These are phyloP conservation scores for Leishmania turanica DNA, from an alignment of 208 protist genomes.

Conservation along the genomic window DNA sequence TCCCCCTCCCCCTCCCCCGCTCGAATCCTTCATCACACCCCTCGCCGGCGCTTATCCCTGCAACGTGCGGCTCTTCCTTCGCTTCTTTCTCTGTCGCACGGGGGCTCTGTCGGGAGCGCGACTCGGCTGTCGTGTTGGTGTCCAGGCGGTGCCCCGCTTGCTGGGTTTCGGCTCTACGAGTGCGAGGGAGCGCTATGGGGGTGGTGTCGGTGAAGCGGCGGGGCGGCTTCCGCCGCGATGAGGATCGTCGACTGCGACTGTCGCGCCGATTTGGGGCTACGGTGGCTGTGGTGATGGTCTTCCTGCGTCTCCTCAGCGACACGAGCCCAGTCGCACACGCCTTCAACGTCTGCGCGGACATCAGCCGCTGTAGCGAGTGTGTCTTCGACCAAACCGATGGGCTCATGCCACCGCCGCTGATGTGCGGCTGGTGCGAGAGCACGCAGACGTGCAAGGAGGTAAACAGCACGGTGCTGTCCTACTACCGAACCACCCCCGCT, in stretches of 20 bases:
- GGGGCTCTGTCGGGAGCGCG: neutral
- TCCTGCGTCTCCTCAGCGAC: neutral
- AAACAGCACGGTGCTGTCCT: slow-evolving; percentile 30
- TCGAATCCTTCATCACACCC: too few species aligned
- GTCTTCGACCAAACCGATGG: slow-evolving; percentile 59
- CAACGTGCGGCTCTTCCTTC: neutral
- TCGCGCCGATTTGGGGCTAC: neutral
- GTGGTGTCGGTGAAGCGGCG: neutral
- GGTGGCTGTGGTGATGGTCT: neutral
- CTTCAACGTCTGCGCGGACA: slow-evolving; percentile 38
- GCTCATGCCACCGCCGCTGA: slow-evolving; percentile 40
- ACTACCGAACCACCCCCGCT: slow-evolving; percentile 6
- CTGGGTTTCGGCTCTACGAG: neutral
- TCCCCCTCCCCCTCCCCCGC: neutral
- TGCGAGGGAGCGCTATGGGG: neutral
- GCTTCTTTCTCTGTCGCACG: neutral
- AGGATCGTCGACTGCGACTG: neutral
- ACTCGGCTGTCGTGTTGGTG: neutral
- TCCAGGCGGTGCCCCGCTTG: neutral
- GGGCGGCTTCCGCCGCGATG: neutral
- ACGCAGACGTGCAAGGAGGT: slow-evolving; percentile 44
- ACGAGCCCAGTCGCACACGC: neutral
- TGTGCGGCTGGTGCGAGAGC: slow-evolving; percentile 55
- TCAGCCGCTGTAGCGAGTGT: slow-evolving; percentile 53
- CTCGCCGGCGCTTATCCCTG: too few species aligned